phyloP scores from a whole-genome alignment of 768 basidiomycete species.

The Hygrophorus russula region DNA sequence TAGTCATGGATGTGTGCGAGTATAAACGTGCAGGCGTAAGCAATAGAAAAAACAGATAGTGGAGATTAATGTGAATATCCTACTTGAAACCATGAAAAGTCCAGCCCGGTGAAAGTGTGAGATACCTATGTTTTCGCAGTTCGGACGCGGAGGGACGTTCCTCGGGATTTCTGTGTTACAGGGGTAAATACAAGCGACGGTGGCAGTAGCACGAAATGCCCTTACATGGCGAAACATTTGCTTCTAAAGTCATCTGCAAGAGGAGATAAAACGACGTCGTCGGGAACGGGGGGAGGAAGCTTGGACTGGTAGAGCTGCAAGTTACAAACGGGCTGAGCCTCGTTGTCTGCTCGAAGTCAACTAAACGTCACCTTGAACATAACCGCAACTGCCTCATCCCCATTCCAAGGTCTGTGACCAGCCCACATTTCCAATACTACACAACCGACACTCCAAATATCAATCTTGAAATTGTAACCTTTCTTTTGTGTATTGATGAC shows the following conservation, averaged over 20 bases:
- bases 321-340: background rate
- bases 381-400: constrained; percentile 82
- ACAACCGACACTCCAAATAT: constrained; percentile 98
- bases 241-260: constrained; percentile 79
- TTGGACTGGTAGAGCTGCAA: constrained; percentile 74
- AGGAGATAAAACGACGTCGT: constrained; percentile 63
- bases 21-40: too few species aligned
- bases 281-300: constrained; percentile 81
- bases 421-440: constrained; percentile 99
- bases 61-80: constrained; percentile 12
- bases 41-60: background rate
- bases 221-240: constrained; percentile 85
- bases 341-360: background rate
- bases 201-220: constrained; percentile 6
- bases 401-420: constrained; percentile 89
- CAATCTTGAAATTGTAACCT: constrained; percentile 94
- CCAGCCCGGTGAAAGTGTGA: constrained; percentile 64
- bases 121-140: constrained; percentile 71
- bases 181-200: constrained; percentile 7
- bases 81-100: constrained; percentile 56
- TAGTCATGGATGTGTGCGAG: background rate
- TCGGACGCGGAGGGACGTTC: constrained; percentile 74
- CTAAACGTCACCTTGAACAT: constrained; percentile 76
- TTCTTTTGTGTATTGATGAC: constrained; percentile 80
- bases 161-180: constrained; percentile 55